Conservation (phyloP, 441 rosid species). For the Kokia cookei region DNA sequence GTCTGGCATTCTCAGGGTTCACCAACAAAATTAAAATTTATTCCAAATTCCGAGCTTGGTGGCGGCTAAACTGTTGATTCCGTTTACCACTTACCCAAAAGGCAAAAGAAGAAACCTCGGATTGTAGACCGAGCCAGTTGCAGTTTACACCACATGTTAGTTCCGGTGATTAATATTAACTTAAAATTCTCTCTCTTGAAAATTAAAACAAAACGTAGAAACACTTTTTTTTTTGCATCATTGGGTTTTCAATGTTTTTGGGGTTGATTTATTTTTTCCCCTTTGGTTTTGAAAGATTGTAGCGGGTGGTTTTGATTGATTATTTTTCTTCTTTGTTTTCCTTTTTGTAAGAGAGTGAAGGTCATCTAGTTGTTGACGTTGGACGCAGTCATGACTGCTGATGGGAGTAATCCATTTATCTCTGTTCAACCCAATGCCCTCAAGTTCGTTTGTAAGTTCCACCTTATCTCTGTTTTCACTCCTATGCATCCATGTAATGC, state of each 20-base stretch:
- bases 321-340: background rate
- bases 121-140: slow-evolving; percentile 10
- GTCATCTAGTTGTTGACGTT: slow-evolving; percentile 10
- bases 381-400: slow-evolving; percentile 49
- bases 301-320: slow-evolving; percentile 4
- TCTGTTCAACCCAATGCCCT: slow-evolving; percentile 91
- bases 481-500: background rate
- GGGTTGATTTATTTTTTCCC: background rate
- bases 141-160: slow-evolving; percentile 6
- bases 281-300: background rate
- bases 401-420: slow-evolving; percentile 62
- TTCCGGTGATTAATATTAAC: background rate
- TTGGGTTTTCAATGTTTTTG: background rate
- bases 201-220: background rate
- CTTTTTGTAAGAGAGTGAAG: background rate
- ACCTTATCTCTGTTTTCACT: background rate
- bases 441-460: slow-evolving; percentile 59
- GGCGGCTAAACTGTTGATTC: slow-evolving; percentile 1
- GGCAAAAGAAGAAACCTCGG: background rate
- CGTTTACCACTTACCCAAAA: background rate
- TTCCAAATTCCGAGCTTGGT: background rate
- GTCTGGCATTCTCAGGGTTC: background rate
- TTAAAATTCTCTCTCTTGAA: background rate
- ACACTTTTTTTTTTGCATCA: background rate
- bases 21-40: background rate